These are phyloP conservation scores for Penicillium atrosanguineum DNA, from an alignment of 495 filamentous ascomycete species.

Conservation along the genomic window DNA sequence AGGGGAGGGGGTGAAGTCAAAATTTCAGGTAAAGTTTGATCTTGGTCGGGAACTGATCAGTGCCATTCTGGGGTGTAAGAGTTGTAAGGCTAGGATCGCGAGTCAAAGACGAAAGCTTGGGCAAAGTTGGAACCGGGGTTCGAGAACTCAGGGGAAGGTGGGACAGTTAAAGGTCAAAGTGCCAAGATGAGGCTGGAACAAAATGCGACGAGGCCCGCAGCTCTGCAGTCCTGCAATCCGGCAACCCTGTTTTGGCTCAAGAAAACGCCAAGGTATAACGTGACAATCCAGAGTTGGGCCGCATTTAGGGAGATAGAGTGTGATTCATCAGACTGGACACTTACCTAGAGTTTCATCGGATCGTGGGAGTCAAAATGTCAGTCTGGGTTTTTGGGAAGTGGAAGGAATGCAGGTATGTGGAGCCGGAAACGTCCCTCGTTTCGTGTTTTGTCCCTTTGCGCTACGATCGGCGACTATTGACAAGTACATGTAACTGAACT, in stretches of 20 bases:
- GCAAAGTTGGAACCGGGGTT: neutral
- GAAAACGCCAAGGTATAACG: neutral
- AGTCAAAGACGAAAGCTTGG: neutral
- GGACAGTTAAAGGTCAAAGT: conserved; percentile 3
- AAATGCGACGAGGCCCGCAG: conserved; percentile 4
- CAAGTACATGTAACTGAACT: neutral
- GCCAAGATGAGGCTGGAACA: conserved; percentile 15
- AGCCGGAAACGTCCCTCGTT: neutral
- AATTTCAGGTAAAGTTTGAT: neutral
- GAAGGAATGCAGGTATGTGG: neutral
- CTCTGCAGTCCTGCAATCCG: too few relatives aligned
- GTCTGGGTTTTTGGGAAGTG: neutral
- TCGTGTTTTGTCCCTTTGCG: neutral
- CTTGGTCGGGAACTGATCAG: neutral
- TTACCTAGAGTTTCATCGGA: neutral
- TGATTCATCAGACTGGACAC: neutral
- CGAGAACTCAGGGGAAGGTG: neutral
- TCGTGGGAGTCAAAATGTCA: neutral
- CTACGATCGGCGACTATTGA: neutral
- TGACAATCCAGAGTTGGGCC: conserved; percentile 2
- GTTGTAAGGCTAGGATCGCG: neutral
- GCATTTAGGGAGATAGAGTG: neutral
- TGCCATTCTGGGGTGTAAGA: neutral
- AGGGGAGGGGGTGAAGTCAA: neutral
- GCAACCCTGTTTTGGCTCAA: neutral